phyloP scores from a whole-genome alignment of 768 basidiomycete species.

The Candolleomyces eurysporus region DNA sequence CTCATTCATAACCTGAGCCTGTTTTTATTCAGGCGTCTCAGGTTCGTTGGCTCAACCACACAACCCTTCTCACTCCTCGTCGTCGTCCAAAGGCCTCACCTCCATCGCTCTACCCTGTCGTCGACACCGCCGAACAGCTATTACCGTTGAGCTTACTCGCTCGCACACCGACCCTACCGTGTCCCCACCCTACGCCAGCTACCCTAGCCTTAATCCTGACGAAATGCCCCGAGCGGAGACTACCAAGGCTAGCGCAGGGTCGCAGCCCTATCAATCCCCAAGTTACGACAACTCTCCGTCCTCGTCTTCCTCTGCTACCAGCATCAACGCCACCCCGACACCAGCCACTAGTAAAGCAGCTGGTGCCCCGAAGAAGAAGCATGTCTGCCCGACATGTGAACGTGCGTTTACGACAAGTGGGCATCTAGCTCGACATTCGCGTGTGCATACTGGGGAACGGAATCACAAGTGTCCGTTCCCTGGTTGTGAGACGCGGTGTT shows the following conservation, averaged over 20 bases:
- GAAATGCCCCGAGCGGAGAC: background rate
- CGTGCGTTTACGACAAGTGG: conserved; percentile 86
- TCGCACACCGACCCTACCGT: no score
- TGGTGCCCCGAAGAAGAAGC: conserved; percentile 40
- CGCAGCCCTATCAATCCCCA: conserved; percentile 1
- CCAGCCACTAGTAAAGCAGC: no score
- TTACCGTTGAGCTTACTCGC: no score
- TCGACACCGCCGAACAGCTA: no score
- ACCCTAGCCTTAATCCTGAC: no score
- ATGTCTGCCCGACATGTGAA: conserved; percentile 71
- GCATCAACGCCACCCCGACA: conserved; percentile 1
- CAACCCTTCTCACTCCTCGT: no score
- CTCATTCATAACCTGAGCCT: no score
- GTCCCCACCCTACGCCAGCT: no score
- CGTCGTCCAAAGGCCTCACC: no score
- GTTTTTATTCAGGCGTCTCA: no score
- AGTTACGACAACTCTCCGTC: conserved; percentile 6
- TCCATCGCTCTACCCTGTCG: no score
- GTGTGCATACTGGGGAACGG: conserved; percentile 88
- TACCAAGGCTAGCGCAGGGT: background rate
- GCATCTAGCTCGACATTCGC: conserved; percentile 83
- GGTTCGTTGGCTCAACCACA: no score
- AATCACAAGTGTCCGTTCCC: conserved; percentile 94
- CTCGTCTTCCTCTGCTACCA: background rate
- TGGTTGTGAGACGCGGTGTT: conserved; percentile 91